These are phyloP conservation scores for Albophoma yamanashiensis DNA, from an alignment of 2,329 filamentous ascomycete genomes.

Conservation along the genomic window DNA sequence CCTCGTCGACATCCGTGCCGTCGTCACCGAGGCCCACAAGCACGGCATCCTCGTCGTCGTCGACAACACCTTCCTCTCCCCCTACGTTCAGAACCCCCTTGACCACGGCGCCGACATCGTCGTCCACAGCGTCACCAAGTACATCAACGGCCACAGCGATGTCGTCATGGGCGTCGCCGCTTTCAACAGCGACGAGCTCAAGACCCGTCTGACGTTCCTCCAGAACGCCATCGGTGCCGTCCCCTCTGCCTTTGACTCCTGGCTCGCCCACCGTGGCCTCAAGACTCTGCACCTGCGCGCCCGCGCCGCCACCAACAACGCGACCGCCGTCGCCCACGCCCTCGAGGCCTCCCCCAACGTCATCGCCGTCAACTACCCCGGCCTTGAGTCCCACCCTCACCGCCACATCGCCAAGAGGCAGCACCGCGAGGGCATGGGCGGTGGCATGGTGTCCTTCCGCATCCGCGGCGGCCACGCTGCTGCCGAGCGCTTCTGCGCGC, in stretches of 20 bases:
- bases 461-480: slow-evolving; percentile 78
- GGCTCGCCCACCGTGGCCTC: slow-evolving; percentile 92
- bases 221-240: slow-evolving; percentile 97
- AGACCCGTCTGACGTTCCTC: slow-evolving; percentile 71
- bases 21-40: slow-evolving; percentile 72
- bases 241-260: slow-evolving; percentile 90
- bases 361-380: slow-evolving; percentile 89
- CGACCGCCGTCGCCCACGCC: slow-evolving; percentile 61
- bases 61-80: slow-evolving; percentile 96
- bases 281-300: slow-evolving; percentile 95
- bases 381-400: slow-evolving; percentile 78
- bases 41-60: slow-evolving; percentile 94
- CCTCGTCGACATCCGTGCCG: slow-evolving; percentile 83
- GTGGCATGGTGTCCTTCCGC: slow-evolving; percentile 96
- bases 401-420: slow-evolving; percentile 77
- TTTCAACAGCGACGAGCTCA: slow-evolving; percentile 78
- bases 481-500: slow-evolving; percentile 85
- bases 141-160: slow-evolving; percentile 96
- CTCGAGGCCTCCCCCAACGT: slow-evolving; percentile 75
- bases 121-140: slow-evolving; percentile 95
- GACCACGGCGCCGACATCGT: slow-evolving; percentile 94
- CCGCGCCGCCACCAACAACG: slow-evolving; percentile 74
- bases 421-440: slow-evolving; percentile 88
- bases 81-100: slow-evolving; percentile 93
- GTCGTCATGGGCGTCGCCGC: slow-evolving; percentile 97